Conservation (phyloP, 768 basidiomycete species). For the Mycena maculata region DNA sequence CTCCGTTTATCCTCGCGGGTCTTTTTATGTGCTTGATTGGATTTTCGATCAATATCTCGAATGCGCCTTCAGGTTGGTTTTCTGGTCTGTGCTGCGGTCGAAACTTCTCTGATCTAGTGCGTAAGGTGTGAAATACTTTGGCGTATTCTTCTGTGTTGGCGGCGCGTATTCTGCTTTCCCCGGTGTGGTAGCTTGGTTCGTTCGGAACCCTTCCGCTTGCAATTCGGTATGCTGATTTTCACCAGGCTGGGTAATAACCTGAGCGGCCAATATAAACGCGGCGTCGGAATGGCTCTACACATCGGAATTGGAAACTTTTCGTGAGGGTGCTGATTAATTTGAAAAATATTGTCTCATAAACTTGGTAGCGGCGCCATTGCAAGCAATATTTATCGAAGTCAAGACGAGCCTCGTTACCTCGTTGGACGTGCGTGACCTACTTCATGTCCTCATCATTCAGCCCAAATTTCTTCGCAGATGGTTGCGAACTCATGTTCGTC, state of each 20-base stretch:
- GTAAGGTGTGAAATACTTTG: constrained; percentile 74
- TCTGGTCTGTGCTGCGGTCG: not conserved
- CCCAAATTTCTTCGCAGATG: constrained; percentile 54
- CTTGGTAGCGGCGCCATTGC: constrained; percentile 65
- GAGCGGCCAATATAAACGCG: constrained; percentile 77
- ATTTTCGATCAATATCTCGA: constrained; percentile 72
- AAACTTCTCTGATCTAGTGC: not conserved
- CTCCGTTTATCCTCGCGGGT: constrained; percentile 65
- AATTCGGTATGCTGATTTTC: not conserved
- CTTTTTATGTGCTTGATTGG: constrained; percentile 64
- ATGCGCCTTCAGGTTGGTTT: constrained; percentile 27
- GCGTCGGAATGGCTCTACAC: constrained; percentile 74
- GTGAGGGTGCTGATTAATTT: not conserved
- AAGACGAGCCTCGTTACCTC: constrained; percentile 70
- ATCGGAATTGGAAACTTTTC: constrained; percentile 73
- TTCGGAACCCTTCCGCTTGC: not conserved
- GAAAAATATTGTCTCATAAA: not conserved
- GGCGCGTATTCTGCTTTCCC: constrained; percentile 73
- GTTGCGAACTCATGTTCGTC: constrained; percentile 74
- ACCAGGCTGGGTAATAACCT: constrained; percentile 77
- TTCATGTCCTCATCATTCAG: not conserved
- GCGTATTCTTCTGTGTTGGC: constrained; percentile 73
- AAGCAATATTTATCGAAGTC: constrained; percentile 68
- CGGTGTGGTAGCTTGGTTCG: constrained; percentile 70
- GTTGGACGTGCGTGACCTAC: constrained; percentile 65